phyloP scores from a whole-genome alignment of 345 rosid genomes.

The Eutrema japonicum region DNA sequence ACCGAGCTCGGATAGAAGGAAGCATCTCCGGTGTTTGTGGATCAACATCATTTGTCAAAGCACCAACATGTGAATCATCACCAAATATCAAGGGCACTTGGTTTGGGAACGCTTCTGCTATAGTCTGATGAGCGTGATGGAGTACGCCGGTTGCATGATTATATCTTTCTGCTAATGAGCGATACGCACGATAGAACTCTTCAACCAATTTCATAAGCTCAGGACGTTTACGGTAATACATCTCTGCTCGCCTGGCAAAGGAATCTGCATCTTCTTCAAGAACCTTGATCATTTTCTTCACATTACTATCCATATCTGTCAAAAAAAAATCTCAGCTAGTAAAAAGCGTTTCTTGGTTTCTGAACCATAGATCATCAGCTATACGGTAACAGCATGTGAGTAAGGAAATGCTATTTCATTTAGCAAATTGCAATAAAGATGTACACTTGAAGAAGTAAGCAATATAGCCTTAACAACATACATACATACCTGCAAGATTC shows the following conservation, averaged over 20 bases:
- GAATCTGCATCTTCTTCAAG: constrained; percentile 99
- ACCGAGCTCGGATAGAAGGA: constrained; percentile 44
- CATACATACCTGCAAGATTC: constrained; percentile 76
- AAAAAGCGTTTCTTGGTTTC: neutral
- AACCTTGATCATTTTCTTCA: constrained; percentile 91
- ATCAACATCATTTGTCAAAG: constrained; percentile 52
- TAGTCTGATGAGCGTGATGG: constrained; percentile 81
- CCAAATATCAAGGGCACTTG: constrained; percentile 61
- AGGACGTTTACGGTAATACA: constrained; percentile 95
- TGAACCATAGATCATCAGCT: neutral
- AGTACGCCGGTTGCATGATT: constrained; percentile 93
- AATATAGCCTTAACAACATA: neutral
- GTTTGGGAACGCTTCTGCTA: constrained; percentile 88
- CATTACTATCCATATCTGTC: constrained; percentile 91
- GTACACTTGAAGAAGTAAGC: neutral
- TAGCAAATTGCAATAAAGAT: neutral
- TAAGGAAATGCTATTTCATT: neutral
- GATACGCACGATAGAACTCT: constrained; percentile 95
- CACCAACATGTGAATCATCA: constrained; percentile 66
- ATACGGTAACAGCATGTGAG: neutral
- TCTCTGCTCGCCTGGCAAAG: constrained; percentile 92
- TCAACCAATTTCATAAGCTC: constrained; percentile 92
- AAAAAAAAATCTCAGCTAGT: neutral
- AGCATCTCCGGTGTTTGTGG: constrained; percentile 73
- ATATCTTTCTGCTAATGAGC: constrained; percentile 96